Percentiles rank a stretch among this genome's conserved stretches.
These are phyloP conservation scores for Geotrichum klebahnii DNA, from an alignment of 1,139 yeast genomes.

Conservation along the genomic window DNA sequence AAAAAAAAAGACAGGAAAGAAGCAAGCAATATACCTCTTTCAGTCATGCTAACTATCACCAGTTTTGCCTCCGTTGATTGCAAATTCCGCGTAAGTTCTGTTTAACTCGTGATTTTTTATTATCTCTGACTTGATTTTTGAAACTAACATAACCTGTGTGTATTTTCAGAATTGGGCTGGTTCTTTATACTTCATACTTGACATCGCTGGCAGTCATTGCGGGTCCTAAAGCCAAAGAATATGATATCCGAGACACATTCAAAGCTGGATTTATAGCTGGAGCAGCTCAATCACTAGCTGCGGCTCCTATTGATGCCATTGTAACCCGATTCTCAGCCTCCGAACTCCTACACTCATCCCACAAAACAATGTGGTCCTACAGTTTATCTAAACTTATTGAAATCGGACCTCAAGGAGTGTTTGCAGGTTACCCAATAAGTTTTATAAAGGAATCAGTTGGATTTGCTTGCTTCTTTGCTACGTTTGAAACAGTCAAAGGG, in stretches of 20 bases:
- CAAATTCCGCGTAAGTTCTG: constrained; percentile 73
- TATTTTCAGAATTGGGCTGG: constrained; percentile 67
- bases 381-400: constrained; percentile 64
- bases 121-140: too few relatives aligned
- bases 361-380: constrained; percentile 71
- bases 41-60: too few relatives aligned
- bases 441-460: constrained; percentile 77
- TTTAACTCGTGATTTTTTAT: too few relatives aligned
- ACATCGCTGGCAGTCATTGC: constrained; percentile 36
- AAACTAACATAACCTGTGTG: too few relatives aligned
- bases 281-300: constrained; percentile 78
- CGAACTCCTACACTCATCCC: constrained; percentile 64
- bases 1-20: too few relatives aligned
- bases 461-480: constrained; percentile 78
- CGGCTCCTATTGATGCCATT: constrained; percentile 91
- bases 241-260: constrained; percentile 55
- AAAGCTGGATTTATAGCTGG: constrained; percentile 85
- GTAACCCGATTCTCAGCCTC: constrained; percentile 75
- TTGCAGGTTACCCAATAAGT: constrained; percentile 80
- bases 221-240: constrained; percentile 15
- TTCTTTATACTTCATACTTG: constrained; percentile 77
- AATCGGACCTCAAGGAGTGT: constrained; percentile 78
- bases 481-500: constrained; percentile 75
- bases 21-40: too few relatives aligned
- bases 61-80: constrained; percentile 44